Evolutionary conservation across 73 alveolate genomes (phyloP), one percentile per base, ranked within the genome.

Genomic region (Durusdinium trenchii): DNA sequence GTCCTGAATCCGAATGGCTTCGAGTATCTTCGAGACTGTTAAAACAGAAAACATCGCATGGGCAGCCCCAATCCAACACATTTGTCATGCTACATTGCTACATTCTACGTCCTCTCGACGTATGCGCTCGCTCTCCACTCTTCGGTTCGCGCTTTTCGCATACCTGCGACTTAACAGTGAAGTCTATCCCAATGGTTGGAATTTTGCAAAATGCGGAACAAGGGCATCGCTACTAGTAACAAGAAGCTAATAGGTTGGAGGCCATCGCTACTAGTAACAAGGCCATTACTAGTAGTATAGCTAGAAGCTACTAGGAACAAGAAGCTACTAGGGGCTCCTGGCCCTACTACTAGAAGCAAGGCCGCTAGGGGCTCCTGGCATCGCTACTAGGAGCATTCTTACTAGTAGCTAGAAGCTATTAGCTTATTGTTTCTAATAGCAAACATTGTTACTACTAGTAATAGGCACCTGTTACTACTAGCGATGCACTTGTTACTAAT

Each of bases 131-230:
- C 96, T 62, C 82, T 89, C 96, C 85, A 89, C 96, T n/a, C 96
- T 84, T 52, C 96, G 96, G 96, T 85, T 46, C 45, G 96, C 96
- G 85, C 96, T 89, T 50, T 89, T 89, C 86, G 96, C 96, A 71
- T 61, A 89, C 96, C 96, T 89, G 43, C 12, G 67, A 26, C n/a
- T 62, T 28, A 9, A 38, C 42, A 32, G 50, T 30, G 87, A 18
- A 36, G 43, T 23, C 12, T 12, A 23, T 26, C 20, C 38, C 23
- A 69, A 30, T n/a, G 12, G 20, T n/a, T n/a, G 45, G 45, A 69
- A 69, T 20, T 26, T 26, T 42, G 43, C 0, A 69, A 69, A 30
- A n/a, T n/a, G 20, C 45, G 43, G 45, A 1, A 69, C 20, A 20
- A n/a, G n/a, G n/a, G 20, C 18, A 60, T 60, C 73, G 12, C 45